Percentiles rank a stretch among this genome's conserved stretches.
Conservation (phyloP, 768 basidiomycete genomes). For the Leccinum rimulosum region DNA sequence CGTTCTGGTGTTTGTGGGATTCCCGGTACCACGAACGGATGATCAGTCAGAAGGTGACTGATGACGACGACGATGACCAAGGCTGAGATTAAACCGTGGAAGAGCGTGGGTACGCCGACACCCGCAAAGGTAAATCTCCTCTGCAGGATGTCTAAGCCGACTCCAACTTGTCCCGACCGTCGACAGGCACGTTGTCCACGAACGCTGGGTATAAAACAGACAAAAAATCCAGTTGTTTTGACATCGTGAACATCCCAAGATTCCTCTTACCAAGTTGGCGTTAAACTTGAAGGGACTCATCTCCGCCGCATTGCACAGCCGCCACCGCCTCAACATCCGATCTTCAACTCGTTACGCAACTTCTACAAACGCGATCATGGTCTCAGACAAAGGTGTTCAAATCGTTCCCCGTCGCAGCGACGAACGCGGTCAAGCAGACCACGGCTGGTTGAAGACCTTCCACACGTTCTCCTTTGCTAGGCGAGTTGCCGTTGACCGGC, state of each 20-base stretch:
- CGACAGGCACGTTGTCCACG: not conserved
- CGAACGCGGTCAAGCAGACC: slow-evolving; percentile 71
- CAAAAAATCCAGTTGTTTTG: not conserved
- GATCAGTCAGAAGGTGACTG: not conserved
- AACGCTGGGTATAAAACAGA: slow-evolving; percentile 20
- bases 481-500: slow-evolving; percentile 39
- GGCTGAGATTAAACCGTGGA: slow-evolving; percentile 13
- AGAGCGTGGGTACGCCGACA: slow-evolving; percentile 22
- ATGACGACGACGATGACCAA: not conserved
- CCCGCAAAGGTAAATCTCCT: slow-evolving; percentile 24
- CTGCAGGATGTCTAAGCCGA: slow-evolving; percentile 10
- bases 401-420: slow-evolving; percentile 56
- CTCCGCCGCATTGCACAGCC: not conserved
- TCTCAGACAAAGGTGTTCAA: slow-evolving; percentile 22
- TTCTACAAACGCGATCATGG: slow-evolving; percentile 15
- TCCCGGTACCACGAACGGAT: not conserved
- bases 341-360: not conserved
- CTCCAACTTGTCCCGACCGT: not conserved
- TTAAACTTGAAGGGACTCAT: slow-evolving; percentile 5
- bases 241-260: not conserved
- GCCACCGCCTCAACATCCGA: not conserved
- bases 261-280: slow-evolving; percentile 2
- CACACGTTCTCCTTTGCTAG: slow-evolving; percentile 78
- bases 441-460: slow-evolving; percentile 86
- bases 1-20: not conserved